These are phyloP conservation scores for Aspergillus carbonarius DNA, from an alignment of 2,329 filamentous ascomycete species.

Conservation along the genomic window DNA sequence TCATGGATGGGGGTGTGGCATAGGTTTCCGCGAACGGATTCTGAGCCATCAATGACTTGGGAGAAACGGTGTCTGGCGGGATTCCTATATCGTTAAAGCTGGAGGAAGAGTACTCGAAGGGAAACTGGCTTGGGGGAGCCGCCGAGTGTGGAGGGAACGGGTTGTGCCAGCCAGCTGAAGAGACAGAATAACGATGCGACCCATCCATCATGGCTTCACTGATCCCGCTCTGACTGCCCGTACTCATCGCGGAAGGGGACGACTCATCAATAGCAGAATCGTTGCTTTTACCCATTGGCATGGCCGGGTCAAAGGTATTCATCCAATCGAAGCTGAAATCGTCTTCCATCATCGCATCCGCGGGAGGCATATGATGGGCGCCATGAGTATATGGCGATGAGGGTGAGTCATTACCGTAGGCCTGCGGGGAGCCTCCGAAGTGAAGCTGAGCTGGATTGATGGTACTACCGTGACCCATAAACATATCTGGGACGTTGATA, in stretches of 20 bases:
- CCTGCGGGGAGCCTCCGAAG: constrained; percentile 73
- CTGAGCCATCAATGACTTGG: constrained; percentile 71
- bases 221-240: constrained; percentile 74
- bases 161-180: constrained; percentile 64
- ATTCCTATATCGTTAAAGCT: constrained; percentile 75
- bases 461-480: constrained; percentile 65
- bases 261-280: constrained; percentile 88
- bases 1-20: constrained; percentile 74
- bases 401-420: constrained; percentile 41
- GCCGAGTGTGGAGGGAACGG: constrained; percentile 68
- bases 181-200: constrained; percentile 58
- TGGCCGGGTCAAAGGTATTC: constrained; percentile 74
- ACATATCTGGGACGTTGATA: constrained; percentile 67
- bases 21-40: constrained; percentile 69
- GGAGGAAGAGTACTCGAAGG: constrained; percentile 70
- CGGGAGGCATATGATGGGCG: constrained; percentile 55
- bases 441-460: constrained; percentile 71
- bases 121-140: constrained; percentile 65
- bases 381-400: constrained; percentile 43
- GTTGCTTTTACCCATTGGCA: constrained; percentile 67
- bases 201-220: constrained; percentile 91
- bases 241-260: constrained; percentile 94
- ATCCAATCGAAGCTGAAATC: constrained; percentile 85
- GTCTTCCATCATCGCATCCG: constrained; percentile 58
- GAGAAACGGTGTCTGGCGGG: constrained; percentile 70